phyloP scores from a whole-genome alignment of 75 land plant genomes.

The Pinus albicaulis region DNA sequence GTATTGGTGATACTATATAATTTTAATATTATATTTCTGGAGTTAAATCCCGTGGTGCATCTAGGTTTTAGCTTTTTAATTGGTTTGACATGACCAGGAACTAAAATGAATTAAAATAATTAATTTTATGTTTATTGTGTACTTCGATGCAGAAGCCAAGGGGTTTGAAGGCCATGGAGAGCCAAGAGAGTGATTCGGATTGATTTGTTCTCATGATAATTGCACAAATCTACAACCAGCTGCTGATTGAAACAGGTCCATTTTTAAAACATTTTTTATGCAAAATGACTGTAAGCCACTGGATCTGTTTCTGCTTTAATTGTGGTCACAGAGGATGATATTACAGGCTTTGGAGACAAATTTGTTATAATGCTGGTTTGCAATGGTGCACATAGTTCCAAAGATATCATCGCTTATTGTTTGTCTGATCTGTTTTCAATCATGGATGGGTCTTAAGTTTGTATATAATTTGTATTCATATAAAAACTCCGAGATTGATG shows the following conservation, averaged over 20 bases:
- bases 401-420: constrained; percentile 4
- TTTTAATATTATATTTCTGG: not conserved
- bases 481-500: not conserved
- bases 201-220: constrained; percentile 13
- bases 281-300: not conserved
- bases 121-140: not conserved
- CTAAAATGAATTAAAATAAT: not conserved
- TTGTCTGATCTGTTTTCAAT: not conserved
- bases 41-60: not conserved
- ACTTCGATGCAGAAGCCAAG: constrained; percentile 32
- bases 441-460: not conserved
- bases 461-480: not conserved
- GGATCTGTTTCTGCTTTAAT: not conserved
- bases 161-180: constrained; percentile 55
- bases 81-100: not conserved
- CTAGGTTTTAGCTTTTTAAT: not conserved
- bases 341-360: constrained; percentile 6
- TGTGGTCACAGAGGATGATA: not conserved
- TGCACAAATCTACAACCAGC: not conserved
- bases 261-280: not conserved
- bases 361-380: not conserved
- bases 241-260: not conserved
- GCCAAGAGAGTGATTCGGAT: constrained; percentile 42
- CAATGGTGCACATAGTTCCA: not conserved
- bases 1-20: not conserved